Evolutionary conservation across 2,329 filamentous ascomycete genomes (phyloP), one percentile per base, ranked within the genome.

Genomic region (Plectosphaerella sp.): DNA sequence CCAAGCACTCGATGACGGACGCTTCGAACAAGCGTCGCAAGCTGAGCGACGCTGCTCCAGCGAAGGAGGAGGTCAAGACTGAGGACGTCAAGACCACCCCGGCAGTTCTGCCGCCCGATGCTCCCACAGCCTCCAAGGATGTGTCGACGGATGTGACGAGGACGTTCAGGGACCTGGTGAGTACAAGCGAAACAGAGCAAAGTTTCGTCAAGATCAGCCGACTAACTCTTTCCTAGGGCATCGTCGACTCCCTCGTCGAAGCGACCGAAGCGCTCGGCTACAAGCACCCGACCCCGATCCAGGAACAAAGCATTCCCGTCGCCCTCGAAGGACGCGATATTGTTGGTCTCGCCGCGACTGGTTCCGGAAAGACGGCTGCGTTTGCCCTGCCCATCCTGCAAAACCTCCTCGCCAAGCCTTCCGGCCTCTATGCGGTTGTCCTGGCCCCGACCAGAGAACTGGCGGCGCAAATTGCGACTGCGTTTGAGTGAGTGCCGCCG

Each of bases 331-430:
- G 88, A 49, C 83, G 91, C 62, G 94, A 97, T 68, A 77, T 97
- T 35, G 96, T 99, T 60, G 94, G 92, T 42, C 79, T 97, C 49
- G 94, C 94, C 33, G 93, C 99, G 72, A 99, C 94, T 0, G 94
- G 94, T 60, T 91, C 86, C 64, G 94, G 94, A 71, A 99, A 97
- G 75, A 97, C 94, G 0, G 93, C 91, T 7, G 92, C 94, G 0
- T 99, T 97, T 67, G 91, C 91, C 0, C 76, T 99, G 3, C 94
- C 94, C 1, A 95, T 99, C 39, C 80, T 99, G 3, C 92, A 97
- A 67, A 85, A 88, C 3, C 82, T 99, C 2, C 88, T 97, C 72
- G 88, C 94, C 52, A 90, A 91, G 61, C 92, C 92, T 0, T 88
- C 91, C 60, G 78, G 90, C 3, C 76, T 96, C 46, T 97, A 94